Evolutionary conservation across 768 basidiomycete genomes (phyloP).

Genomic region (Dentipellis fragilis): DNA sequence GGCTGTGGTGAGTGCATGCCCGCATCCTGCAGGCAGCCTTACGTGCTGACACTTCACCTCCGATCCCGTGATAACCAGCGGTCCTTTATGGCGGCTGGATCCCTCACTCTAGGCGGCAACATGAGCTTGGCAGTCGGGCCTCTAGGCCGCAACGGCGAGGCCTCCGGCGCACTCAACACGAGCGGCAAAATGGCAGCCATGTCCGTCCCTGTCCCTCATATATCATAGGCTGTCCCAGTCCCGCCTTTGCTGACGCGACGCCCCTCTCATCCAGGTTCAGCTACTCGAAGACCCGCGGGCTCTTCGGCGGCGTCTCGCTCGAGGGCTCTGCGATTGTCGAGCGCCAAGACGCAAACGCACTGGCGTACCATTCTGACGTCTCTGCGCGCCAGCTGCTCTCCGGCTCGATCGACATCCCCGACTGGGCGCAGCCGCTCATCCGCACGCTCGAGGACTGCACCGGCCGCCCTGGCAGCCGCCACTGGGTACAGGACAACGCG

Average conservation of each 20-base stretch:
- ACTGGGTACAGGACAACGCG: slow-evolving; percentile 49
- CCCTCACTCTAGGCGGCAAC: slow-evolving; percentile 84
- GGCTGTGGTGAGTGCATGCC: slow-evolving; percentile 51
- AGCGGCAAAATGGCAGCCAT: slow-evolving; percentile 88
- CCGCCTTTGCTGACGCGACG: background rate
- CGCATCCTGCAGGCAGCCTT: background rate
- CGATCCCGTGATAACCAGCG: slow-evolving; percentile 26
- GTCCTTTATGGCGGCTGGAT: slow-evolving; percentile 93
- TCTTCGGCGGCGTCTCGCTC: slow-evolving; percentile 86
- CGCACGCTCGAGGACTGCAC: slow-evolving; percentile 66
- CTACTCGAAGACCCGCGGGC: slow-evolving; percentile 85
- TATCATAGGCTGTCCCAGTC: no score
- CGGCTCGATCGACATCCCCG: slow-evolving; percentile 62
- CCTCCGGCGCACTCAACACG: slow-evolving; percentile 69
- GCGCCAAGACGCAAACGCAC: slow-evolving; percentile 83
- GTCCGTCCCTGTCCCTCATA: slow-evolving; percentile 29
- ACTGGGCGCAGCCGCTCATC: slow-evolving; percentile 71
- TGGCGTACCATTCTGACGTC: slow-evolving; percentile 70
- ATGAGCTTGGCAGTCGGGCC: slow-evolving; percentile 86
- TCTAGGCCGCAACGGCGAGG: slow-evolving; percentile 92
- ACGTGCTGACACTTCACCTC: background rate
- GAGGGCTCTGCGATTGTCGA: slow-evolving; percentile 91
- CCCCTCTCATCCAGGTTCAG: slow-evolving; percentile 50
- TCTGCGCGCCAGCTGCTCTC: slow-evolving; percentile 73
- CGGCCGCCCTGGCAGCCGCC: slow-evolving; percentile 53